These are phyloP conservation scores for Cucurbita maxima DNA, from an alignment of 306 rosid genomes.

Conservation along the genomic window DNA sequence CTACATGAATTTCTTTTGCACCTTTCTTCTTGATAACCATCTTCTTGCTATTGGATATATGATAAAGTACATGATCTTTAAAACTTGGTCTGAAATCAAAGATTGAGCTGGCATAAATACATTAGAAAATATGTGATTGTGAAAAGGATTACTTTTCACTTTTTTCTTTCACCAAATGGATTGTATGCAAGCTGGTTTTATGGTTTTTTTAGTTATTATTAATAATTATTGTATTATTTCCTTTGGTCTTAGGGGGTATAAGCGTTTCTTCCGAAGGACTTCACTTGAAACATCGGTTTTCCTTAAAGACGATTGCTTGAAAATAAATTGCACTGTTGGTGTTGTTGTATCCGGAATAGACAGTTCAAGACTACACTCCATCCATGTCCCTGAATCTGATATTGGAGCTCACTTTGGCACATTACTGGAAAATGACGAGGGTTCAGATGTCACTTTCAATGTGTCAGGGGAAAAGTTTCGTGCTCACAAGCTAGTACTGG, in stretches of 20 bases:
- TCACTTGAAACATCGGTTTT: constrained; percentile 65
- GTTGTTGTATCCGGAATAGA: constrained; percentile 86
- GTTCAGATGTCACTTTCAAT: constrained; percentile 67
- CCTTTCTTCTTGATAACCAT: not conserved
- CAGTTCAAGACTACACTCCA: constrained; percentile 61
- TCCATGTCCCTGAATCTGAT: constrained; percentile 83
- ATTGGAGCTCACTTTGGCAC: constrained; percentile 60
- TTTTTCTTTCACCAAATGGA: not conserved
- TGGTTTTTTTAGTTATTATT: not conserved
- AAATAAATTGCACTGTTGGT: constrained; percentile 96
- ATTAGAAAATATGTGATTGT: not conserved
- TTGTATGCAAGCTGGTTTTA: not conserved
- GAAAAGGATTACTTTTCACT: not conserved
- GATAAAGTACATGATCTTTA: not conserved
- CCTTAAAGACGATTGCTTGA: constrained; percentile 91
- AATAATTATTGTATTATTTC: not conserved
- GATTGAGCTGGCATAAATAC: not conserved
- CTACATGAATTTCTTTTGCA: not conserved
- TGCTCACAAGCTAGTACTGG: constrained; percentile 82
- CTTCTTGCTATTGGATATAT: not conserved
- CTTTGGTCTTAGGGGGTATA: constrained; percentile 60
- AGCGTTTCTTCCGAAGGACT: constrained; percentile 75
- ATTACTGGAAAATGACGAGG: constrained; percentile 74
- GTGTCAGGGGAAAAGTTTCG: constrained; percentile 74
- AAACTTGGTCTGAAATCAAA: not conserved